Conservation (phyloP, 768 basidiomycete genomes). For the Suillus weaverae region DNA sequence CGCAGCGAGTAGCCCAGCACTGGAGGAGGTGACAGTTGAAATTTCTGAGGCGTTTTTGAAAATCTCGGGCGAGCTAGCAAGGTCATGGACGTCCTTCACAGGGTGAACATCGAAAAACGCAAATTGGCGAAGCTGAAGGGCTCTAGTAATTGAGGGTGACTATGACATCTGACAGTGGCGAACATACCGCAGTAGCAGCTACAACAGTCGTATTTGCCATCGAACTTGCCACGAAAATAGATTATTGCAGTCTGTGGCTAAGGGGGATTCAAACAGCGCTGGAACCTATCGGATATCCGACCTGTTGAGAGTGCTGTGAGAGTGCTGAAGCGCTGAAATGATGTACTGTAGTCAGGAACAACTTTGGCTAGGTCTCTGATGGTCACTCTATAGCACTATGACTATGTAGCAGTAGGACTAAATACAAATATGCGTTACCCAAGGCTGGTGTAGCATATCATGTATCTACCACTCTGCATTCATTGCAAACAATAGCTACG, state of each 20-base stretch:
- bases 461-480: background rate
- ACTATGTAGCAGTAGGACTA: background rate
- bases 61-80: slow-evolving; percentile 71
- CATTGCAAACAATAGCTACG: background rate
- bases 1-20: slow-evolving; percentile 70
- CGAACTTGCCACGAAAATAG: background rate
- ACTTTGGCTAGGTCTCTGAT: background rate
- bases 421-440: background rate
- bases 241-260: background rate
- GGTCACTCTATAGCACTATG: background rate
- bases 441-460: background rate
- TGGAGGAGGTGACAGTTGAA: slow-evolving; percentile 63
- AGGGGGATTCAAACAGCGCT: background rate
- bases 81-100: slow-evolving; percentile 79
- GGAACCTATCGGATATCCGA: too few relatives aligned
- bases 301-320: too few relatives aligned
- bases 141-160: slow-evolving; percentile 13
- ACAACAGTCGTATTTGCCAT: slow-evolving; percentile 1
- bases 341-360: background rate
- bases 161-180: background rate
- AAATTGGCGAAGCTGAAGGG: slow-evolving; percentile 81
- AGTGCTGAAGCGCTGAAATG: background rate
- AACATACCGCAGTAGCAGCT: slow-evolving; percentile 21
- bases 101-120: slow-evolving; percentile 81
- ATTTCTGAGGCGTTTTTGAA: slow-evolving; percentile 79